Conservation (phyloP, 139 green algal species). For the Bryopsis sp. region DNA sequence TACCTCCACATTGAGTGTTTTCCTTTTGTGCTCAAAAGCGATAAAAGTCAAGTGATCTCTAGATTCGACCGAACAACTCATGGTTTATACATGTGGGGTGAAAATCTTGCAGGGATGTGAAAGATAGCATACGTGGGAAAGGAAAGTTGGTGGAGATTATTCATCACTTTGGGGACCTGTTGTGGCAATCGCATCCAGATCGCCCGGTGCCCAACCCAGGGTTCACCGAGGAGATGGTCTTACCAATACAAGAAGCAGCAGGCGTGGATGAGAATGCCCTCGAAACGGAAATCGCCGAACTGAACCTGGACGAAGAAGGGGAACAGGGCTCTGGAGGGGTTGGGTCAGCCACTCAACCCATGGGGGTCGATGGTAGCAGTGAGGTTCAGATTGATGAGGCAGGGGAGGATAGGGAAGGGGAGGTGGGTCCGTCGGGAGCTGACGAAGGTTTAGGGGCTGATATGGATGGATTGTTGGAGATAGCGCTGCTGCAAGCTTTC, state of each 20-base stretch:
- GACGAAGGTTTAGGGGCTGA: slow-evolving; percentile 17
- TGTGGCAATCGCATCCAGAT: background rate
- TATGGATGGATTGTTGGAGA: slow-evolving; percentile 47
- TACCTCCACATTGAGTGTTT: too few species aligned
- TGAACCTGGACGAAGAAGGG: background rate
- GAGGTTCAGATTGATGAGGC: background rate
- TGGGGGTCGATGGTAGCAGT: background rate
- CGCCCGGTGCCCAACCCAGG: background rate
- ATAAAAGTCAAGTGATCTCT: too few species aligned
- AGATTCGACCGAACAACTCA: too few species aligned
- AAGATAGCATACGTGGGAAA: background rate
- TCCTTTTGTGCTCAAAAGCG: too few species aligned
- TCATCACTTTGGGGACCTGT: slow-evolving; percentile 11
- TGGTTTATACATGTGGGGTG: background rate
- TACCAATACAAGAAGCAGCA: background rate
- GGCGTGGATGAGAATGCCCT: background rate
- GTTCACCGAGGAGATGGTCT: slow-evolving; percentile 1
- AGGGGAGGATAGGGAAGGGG: background rate
- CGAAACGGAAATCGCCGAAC: background rate
- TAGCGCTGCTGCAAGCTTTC: slow-evolving; percentile 45
- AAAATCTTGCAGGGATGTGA: background rate
- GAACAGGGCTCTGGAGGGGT: background rate
- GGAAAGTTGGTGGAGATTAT: slow-evolving; percentile 10
- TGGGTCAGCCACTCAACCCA: background rate
- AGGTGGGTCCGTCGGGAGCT: background rate